Conservation (phyloP, 306 rosid species). For the Cucurbita argyrosperma region DNA sequence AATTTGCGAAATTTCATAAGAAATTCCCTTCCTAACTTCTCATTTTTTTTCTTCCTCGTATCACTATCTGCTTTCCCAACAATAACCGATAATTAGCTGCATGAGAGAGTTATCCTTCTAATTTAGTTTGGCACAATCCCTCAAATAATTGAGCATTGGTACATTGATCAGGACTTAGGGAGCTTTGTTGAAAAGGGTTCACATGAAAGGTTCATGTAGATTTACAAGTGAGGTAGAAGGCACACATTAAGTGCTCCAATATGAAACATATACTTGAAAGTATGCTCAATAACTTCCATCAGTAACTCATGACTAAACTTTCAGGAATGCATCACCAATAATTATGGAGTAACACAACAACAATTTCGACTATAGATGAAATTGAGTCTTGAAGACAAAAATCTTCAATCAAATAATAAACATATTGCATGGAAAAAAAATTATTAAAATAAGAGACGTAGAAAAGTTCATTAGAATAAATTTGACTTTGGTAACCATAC, state of each 20-base stretch:
- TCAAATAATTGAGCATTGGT: background rate
- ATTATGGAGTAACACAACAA: too few species aligned
- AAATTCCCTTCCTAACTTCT: too few species aligned
- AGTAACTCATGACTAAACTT: background rate
- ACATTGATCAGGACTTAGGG: background rate
- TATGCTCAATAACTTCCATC: background rate
- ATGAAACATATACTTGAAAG: background rate
- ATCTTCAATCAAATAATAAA: too few species aligned
- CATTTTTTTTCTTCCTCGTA: too few species aligned
- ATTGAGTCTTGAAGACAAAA: too few species aligned
- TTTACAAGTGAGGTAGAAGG: background rate
- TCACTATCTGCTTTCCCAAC: too few species aligned
- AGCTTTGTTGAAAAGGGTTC: background rate
- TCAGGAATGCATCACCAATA: background rate
- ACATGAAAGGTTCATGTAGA: background rate
- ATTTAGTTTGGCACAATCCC: background rate
- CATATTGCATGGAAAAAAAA: too few species aligned
- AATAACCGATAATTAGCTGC: background rate
- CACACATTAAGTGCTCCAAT: background rate
- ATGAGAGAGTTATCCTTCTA: background rate
- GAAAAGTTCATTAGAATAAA: too few species aligned
- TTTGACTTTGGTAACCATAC: background rate
- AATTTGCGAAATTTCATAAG: too few species aligned
- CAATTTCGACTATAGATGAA: too few species aligned
- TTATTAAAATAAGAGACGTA: too few species aligned